Percentiles rank a stretch among this genome's conserved stretches.
Evolutionary conservation across 2,329 filamentous ascomycete genomes (phyloP).

Genomic region (Zarea fungicola): DNA sequence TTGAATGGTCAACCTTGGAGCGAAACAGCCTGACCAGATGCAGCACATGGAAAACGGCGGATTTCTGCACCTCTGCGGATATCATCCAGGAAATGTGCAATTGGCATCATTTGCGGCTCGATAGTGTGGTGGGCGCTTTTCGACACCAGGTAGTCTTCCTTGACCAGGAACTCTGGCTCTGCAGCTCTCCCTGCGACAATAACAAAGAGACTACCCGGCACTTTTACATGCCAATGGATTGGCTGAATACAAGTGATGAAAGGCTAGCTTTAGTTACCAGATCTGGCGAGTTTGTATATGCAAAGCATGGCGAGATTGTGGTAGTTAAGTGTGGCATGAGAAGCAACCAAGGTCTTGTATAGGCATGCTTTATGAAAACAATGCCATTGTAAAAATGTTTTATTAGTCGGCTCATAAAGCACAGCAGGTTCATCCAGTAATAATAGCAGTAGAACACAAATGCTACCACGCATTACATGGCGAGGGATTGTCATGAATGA

Average conservation of each 20-base stretch:
- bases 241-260: background rate
- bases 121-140: background rate
- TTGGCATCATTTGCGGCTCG: background rate
- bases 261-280: background rate
- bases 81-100: background rate
- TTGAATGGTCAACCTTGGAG: background rate
- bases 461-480: no score
- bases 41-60: background rate
- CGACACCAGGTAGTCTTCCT: conserved; percentile 1
- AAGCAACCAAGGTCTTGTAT: background rate
- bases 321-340: background rate
- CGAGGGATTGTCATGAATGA: no score
- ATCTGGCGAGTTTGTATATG: background rate
- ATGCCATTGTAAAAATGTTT: no score
- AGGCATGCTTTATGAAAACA: no score
- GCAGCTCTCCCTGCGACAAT: background rate
- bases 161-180: background rate
- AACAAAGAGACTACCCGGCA: background rate
- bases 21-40: background rate
- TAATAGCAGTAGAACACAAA: no score
- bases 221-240: conserved; percentile 4
- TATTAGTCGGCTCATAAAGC: no score
- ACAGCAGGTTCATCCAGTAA: no score
- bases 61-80: background rate
- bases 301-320: background rate